Percentiles rank a stretch among this genome's conserved stretches.
These are phyloP conservation scores for Phytophthora sansomeana DNA, from an alignment of 352 stramenopile species.

Conservation along the genomic window DNA sequence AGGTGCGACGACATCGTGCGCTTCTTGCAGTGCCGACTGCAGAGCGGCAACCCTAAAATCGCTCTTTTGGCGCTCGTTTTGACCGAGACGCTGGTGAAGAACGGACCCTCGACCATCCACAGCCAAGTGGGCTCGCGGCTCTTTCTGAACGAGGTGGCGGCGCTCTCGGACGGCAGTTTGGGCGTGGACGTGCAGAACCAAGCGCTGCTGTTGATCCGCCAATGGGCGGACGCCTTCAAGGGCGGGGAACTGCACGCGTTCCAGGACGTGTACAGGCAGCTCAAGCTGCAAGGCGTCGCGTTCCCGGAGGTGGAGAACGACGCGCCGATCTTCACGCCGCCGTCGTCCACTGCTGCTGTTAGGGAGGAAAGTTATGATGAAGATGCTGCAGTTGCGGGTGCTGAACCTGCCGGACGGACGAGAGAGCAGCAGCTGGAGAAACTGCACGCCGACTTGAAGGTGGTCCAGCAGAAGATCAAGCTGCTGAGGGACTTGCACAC, in stretches of 20 bases:
- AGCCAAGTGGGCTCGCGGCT: slow-evolving; percentile 57
- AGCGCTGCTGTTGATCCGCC: slow-evolving; percentile 78
- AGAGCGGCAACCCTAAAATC: slow-evolving; percentile 52
- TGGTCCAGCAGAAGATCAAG: slow-evolving; percentile 80
- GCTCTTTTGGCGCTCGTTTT: slow-evolving; percentile 68
- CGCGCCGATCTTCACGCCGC: slow-evolving; percentile 76
- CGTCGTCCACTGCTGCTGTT: slow-evolving; percentile 37
- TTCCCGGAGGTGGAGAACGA: slow-evolving; percentile 80
- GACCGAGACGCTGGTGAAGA: slow-evolving; percentile 83
- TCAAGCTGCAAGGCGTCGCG: slow-evolving; percentile 75
- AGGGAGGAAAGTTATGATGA: slow-evolving; percentile 7
- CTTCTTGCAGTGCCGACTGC: slow-evolving; percentile 63
- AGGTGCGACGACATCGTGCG: slow-evolving; percentile 68
- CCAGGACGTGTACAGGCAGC: slow-evolving; percentile 79
- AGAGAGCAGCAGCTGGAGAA: slow-evolving; percentile 79
- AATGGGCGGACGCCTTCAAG: slow-evolving; percentile 82
- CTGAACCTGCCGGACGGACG: slow-evolving; percentile 23
- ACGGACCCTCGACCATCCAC: slow-evolving; percentile 68
- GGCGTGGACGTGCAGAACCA: slow-evolving; percentile 83
- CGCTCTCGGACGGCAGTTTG: slow-evolving; percentile 68
- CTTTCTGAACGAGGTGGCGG: slow-evolving; percentile 77
- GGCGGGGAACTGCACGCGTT: slow-evolving; percentile 59
- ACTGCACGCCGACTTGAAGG: slow-evolving; percentile 67
- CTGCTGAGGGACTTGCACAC: slow-evolving; percentile 53
- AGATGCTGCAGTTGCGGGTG: not conserved